phyloP scores from a whole-genome alignment of 768 basidiomycete genomes.

The Coprinopsis sp. region DNA sequence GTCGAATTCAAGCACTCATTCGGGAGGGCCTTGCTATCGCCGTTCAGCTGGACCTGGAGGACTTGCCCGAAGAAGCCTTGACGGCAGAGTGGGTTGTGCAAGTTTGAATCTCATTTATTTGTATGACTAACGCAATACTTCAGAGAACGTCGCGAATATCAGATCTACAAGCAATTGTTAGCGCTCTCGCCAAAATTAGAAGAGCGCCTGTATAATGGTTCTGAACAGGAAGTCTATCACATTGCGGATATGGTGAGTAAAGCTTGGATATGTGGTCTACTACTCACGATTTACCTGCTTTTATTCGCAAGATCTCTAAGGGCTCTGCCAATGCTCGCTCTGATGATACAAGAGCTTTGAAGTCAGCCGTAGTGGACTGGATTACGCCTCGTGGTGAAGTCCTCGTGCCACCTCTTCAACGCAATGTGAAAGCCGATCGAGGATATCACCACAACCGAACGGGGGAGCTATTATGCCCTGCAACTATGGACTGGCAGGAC shows the following conservation, averaged over 20 bases:
- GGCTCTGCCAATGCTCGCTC: not conserved
- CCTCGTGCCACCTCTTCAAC: not conserved
- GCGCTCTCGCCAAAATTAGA: not conserved
- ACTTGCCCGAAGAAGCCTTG: not conserved
- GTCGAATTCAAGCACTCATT: conserved; percentile 1
- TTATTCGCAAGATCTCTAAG: not conserved
- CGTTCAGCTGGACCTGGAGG: not conserved
- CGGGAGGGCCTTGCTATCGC: not conserved
- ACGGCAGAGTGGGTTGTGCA: not conserved
- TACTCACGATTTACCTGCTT: too few species aligned
- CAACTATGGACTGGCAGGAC: not conserved
- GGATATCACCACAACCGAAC: not conserved
- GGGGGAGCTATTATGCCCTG: not conserved
- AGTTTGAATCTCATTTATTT: not conserved
- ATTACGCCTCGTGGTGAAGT: not conserved
- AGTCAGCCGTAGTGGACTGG: not conserved
- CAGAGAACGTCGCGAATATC: conserved; percentile 1
- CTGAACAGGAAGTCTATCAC: not conserved
- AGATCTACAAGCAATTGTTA: not conserved
- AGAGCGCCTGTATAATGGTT: not conserved
- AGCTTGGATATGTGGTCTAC: not conserved
- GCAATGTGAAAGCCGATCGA: not conserved
- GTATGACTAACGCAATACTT: not conserved
- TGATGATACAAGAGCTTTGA: conserved; percentile 1
- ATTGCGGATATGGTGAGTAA: not conserved